phyloP scores from a whole-genome alignment of 179 eudicot genomes.

The Pouteria campechiana region DNA sequence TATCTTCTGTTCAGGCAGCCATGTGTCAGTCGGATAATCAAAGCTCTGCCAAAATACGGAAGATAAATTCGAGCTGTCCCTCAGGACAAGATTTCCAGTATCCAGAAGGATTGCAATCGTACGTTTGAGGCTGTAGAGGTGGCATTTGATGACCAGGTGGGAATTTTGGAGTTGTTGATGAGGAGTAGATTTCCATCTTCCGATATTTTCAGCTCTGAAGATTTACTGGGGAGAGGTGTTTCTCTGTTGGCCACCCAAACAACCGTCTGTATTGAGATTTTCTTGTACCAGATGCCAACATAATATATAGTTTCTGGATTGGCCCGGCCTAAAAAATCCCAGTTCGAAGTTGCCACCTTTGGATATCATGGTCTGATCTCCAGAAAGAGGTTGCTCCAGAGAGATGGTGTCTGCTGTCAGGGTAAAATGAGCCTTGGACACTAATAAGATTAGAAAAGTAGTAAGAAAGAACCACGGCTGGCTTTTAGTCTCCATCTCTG shows the following conservation, averaged over 20 bases:
- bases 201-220: slow-evolving; percentile 13
- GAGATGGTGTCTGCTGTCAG: slow-evolving; percentile 6
- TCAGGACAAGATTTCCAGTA: slow-evolving; percentile 31
- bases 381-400: slow-evolving; percentile 12
- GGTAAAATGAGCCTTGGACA: too few species aligned
- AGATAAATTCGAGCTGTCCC: slow-evolving; percentile 4
- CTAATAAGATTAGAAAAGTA: too few species aligned
- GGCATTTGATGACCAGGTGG: slow-evolving; percentile 25
- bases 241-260: slow-evolving; percentile 30
- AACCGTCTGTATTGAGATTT: slow-evolving; percentile 3
- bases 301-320: slow-evolving; percentile 8
- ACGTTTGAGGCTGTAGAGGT: background rate
- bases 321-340: slow-evolving; percentile 32
- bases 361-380: slow-evolving; percentile 27
- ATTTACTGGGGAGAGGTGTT: slow-evolving; percentile 11
- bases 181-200: slow-evolving; percentile 16
- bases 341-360: slow-evolving; percentile 21
- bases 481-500: too few species aligned
- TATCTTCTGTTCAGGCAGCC: slow-evolving; percentile 21
- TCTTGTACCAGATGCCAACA: slow-evolving; percentile 20
- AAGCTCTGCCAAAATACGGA: slow-evolving; percentile 43
- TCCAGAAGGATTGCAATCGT: slow-evolving; percentile 22
- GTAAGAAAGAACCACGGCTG: too few species aligned
- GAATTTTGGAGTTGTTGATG: slow-evolving; percentile 5
- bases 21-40: slow-evolving; percentile 31